These are phyloP conservation scores for Schoenoplectus tabernaemontani DNA, from an alignment of 202 grass and related monocot species.

Conservation along the genomic window DNA sequence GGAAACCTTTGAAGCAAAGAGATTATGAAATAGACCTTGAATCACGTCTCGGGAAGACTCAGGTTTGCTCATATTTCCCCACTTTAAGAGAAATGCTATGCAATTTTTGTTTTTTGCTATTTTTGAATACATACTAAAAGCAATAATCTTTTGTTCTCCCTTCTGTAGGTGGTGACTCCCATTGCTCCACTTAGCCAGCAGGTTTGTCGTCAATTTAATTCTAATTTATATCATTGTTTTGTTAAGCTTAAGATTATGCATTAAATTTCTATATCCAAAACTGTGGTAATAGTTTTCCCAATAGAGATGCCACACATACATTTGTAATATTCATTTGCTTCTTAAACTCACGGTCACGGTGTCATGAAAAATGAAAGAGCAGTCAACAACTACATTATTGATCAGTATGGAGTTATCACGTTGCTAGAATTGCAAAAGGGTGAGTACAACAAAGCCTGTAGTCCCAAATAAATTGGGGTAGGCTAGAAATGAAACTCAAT, in stretches of 20 bases:
- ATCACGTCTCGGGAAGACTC: slow-evolving; percentile 91
- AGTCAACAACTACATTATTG: neutral
- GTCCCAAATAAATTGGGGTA: no score
- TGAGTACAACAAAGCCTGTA: no score
- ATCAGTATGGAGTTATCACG: neutral
- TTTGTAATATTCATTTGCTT: neutral
- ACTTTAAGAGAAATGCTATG: neutral
- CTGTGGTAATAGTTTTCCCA: neutral
- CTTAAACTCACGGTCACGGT: neutral
- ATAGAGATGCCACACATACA: neutral
- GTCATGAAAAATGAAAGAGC: neutral
- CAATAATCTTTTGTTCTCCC: slow-evolving; percentile 4
- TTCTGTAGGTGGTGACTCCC: slow-evolving; percentile 86
- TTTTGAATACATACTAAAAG: slow-evolving; percentile 2
- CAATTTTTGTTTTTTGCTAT: neutral
- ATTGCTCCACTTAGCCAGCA: slow-evolving; percentile 96
- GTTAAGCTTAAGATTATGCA: slow-evolving; percentile 1
- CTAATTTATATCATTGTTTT: neutral
- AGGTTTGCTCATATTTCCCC: slow-evolving; percentile 38
- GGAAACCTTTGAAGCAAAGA: slow-evolving; percentile 90
- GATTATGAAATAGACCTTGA: slow-evolving; percentile 99
- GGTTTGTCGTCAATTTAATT: slow-evolving; percentile 42
- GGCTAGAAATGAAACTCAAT: no score
- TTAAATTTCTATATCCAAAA: neutral
- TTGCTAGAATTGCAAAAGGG: neutral